A percentile compares a stretch with the other conserved stretches of the same genome.
Conservation (phyloP, 2,329 filamentous ascomycete genomes). For the Aspergillus aculeatus region DNA sequence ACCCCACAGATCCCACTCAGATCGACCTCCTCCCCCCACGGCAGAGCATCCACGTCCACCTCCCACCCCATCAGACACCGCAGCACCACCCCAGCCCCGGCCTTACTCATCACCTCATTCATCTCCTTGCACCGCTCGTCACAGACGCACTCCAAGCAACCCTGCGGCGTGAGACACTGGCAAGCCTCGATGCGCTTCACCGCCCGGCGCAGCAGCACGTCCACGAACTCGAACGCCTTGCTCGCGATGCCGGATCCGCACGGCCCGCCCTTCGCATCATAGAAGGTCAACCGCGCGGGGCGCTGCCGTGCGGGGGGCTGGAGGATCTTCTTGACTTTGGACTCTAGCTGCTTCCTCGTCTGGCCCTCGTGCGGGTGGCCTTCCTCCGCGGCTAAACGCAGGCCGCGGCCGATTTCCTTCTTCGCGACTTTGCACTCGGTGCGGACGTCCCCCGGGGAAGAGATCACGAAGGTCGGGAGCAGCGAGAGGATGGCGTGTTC, state of each 20-base stretch:
- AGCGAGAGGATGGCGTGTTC: constrained; percentile 86
- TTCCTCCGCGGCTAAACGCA: constrained; percentile 25
- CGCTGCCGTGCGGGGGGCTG: constrained; percentile 63
- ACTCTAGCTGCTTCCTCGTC: not conserved
- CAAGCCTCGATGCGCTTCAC: constrained; percentile 74
- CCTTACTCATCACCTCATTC: constrained; percentile 93
- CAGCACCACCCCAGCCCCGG: constrained; percentile 77
- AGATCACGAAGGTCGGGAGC: constrained; percentile 87
- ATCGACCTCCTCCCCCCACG: constrained; percentile 81
- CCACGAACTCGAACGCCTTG: constrained; percentile 91
- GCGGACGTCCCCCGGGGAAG: constrained; percentile 83
- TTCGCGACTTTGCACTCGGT: constrained; percentile 89
- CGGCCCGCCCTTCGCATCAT: constrained; percentile 87
- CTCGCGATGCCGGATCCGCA: constrained; percentile 81
- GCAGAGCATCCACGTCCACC: constrained; percentile 79
- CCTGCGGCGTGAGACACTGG: constrained; percentile 63
- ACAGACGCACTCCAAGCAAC: constrained; percentile 88
- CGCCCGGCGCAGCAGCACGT: constrained; percentile 72
- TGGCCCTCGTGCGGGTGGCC: constrained; percentile 1
- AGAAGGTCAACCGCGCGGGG: constrained; percentile 86
- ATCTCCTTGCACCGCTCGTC: constrained; percentile 79
- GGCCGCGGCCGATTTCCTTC: constrained; percentile 76
- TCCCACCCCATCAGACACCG: constrained; percentile 71
- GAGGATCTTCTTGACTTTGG: constrained; percentile 15
- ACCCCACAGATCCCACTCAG: constrained; percentile 60